Evolutionary conservation across 1,284 basidiomycete species (phyloP).

Genomic region (Ceratobasidium sp.): DNA sequence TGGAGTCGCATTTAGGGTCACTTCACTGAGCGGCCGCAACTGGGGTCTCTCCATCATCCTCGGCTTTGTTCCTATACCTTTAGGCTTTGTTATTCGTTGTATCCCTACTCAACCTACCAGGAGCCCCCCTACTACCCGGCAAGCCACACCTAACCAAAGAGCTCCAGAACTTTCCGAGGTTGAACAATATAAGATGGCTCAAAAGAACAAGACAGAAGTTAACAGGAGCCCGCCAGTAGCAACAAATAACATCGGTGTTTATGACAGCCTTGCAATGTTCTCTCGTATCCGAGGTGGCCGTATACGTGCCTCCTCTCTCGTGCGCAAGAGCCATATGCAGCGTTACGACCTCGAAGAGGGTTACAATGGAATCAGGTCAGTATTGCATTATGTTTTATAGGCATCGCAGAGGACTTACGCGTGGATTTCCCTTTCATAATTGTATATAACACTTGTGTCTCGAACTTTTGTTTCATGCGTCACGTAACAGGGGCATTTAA

Average conservation of each 20-base stretch:
- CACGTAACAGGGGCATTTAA: too few relatives aligned
- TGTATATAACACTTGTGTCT: too few relatives aligned
- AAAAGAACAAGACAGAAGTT: too few relatives aligned
- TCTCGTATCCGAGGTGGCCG: slow-evolving; percentile 85
- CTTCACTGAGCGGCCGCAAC: slow-evolving; percentile 74
- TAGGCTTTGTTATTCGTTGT: slow-evolving; percentile 81
- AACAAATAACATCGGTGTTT: slow-evolving; percentile 75
- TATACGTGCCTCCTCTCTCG: slow-evolving; percentile 80
- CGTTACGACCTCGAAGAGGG: slow-evolving; percentile 50
- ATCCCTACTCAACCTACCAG: slow-evolving; percentile 85
- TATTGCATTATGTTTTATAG: slow-evolving; percentile 36
- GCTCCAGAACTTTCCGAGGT: slow-evolving; percentile 63
- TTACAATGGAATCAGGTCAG: slow-evolving; percentile 43
- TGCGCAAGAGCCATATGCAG: slow-evolving; percentile 73
- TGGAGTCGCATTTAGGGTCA: slow-evolving; percentile 91
- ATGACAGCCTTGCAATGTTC: slow-evolving; percentile 84
- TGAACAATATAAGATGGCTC: slow-evolving; percentile 51
- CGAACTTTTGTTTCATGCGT: too few relatives aligned
- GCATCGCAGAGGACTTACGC: too few relatives aligned
- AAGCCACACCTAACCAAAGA: slow-evolving; percentile 71
- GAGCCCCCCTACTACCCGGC: slow-evolving; percentile 66
- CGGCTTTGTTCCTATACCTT: slow-evolving; percentile 84
- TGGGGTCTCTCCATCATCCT: slow-evolving; percentile 93
- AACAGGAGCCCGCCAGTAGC: too few relatives aligned
- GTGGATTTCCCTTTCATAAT: too few relatives aligned